phyloP scores from a whole-genome alignment of 108 stramenopile species.

The Chaetoceros tenuissimus region DNA sequence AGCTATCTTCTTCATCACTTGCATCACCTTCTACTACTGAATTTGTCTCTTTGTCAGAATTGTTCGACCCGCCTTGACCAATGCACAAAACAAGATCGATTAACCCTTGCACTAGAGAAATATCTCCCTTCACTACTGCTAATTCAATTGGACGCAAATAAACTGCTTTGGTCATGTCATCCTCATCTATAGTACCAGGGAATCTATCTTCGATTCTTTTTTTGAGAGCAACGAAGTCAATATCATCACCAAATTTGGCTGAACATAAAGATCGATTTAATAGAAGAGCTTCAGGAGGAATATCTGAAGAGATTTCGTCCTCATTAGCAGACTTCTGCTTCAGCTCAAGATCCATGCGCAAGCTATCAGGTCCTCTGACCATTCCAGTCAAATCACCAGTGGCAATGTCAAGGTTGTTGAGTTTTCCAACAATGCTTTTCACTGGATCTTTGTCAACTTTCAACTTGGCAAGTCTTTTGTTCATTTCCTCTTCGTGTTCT shows the following conservation, averaged over 20 bases:
- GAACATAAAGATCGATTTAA: slow-evolving; percentile 4
- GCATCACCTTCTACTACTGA: too few species aligned
- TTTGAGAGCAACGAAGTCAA: slow-evolving; percentile 2
- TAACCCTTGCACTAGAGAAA: background rate
- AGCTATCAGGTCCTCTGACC: slow-evolving; percentile 1
- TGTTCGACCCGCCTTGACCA: too few species aligned
- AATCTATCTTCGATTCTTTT: background rate
- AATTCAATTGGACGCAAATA: slow-evolving; percentile 9
- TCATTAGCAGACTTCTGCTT: background rate
- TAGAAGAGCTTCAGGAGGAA: slow-evolving; percentile 6
- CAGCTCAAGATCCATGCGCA: background rate
- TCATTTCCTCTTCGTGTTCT: too few species aligned
- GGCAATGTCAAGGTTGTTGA: slow-evolving; percentile 14
- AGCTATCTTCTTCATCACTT: too few species aligned
- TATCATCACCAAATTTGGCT: background rate
- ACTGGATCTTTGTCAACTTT: background rate
- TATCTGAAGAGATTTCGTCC: background rate
- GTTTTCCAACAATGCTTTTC: background rate
- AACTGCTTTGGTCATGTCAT: too few species aligned
- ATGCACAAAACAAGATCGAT: too few species aligned
- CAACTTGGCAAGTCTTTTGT: background rate
- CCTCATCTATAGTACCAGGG: too few species aligned
- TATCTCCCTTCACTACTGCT: slow-evolving; percentile 6
- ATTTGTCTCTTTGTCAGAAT: too few species aligned
- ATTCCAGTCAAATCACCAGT: too few species aligned